A percentile compares a stretch with the other conserved stretches of the same genome.
Evolutionary conservation across 1,284 basidiomycete genomes (phyloP).

Genomic region (Ustilago xerochloae): DNA sequence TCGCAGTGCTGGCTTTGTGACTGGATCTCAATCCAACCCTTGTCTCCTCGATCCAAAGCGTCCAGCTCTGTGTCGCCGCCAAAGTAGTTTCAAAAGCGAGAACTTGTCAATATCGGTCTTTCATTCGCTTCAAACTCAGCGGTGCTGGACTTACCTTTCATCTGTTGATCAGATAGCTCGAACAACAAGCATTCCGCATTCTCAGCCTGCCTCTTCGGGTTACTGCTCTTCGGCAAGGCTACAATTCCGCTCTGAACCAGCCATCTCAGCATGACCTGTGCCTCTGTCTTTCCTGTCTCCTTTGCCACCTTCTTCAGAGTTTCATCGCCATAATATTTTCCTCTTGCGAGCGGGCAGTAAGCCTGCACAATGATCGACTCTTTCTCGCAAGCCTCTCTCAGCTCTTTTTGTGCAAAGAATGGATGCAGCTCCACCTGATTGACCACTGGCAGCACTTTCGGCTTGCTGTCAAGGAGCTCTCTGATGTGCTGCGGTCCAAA

Average conservation of each 20-base stretch:
- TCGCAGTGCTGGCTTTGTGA: conserved; percentile 38
- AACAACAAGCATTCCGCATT: conserved; percentile 81
- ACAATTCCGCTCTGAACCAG: conserved; percentile 75
- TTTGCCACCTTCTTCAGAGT: conserved; percentile 44
- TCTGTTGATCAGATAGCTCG: conserved; percentile 75
- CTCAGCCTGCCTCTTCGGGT: conserved; percentile 79
- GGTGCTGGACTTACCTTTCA: conserved; percentile 70
- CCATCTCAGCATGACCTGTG: conserved; percentile 80
- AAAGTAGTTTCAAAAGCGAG: no score
- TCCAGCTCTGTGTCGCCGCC: conserved; percentile 41
- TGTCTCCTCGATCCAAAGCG: conserved; percentile 33
- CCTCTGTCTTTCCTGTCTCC: conserved; percentile 75
- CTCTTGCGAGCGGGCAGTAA: conserved; percentile 85
- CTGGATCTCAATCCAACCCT: conserved; percentile 46
- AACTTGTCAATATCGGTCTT: no score
- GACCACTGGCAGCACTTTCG: conserved; percentile 49
- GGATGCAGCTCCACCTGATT: conserved; percentile 62
- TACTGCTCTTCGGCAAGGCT: conserved; percentile 52
- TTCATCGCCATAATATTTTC: conserved; percentile 70
- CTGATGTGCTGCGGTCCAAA: conserved; percentile 49
- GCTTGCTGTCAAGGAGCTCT: conserved; percentile 49
- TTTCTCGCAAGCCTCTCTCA: conserved; percentile 76
- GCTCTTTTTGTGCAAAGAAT: conserved; percentile 72
- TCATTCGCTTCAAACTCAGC: no score
- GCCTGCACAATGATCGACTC: conserved; percentile 81